Evolutionary conservation across 495 filamentous ascomycete genomes (phyloP), one percentile per base, ranked within the genome.

Genomic region (Talaromyces trachyspermus): DNA sequence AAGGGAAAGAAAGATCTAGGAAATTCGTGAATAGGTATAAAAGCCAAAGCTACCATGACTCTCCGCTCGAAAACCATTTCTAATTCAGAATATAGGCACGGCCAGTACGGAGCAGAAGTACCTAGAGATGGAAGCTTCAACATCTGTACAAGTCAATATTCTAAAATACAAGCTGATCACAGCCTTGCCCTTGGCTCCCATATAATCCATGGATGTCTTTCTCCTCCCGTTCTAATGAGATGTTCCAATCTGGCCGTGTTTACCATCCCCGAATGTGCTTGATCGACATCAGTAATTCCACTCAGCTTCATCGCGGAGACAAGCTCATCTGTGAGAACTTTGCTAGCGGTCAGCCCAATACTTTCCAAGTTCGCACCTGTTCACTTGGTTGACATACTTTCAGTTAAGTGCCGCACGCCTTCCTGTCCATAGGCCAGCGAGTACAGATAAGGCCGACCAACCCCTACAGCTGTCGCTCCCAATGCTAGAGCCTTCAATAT

Each of bases 401-500:
- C 22, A 2, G 22, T 26, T 23, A 26, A 14, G 14, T 43, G 39
- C 10, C 26, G 22, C 10, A 43, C 39, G 9, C 39, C 39, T 4
- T 25, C 39, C 15, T 25, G 5, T 11, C 39, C 39, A 27, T 43
- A 43, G 23, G 20, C 22, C 5, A 26, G 14, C 10, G 39, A 25
- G 15, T 43, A 43, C 2, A 43, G 10, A 8, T 26, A 26, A 14
- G 39, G 39, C 17, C 91, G 69, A 2, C 91, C 90, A 43, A 95
- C 74, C 0, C 89, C 88, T 2, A 95, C 90, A 11, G 83, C 91
- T 33, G 73, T 89, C 0, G 89, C 90, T 1, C 91, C 89, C 17
- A 98, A 65, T 54, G 83, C 86, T 24, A 97, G 61, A 25, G 89
- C 89, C 65, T 94, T 97, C 23, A 98, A 80, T 3, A 95, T 81